A percentile compares a stretch with the other conserved stretches of the same genome.
phyloP scores from a whole-genome alignment of 2,329 filamentous ascomycete species.

The Cryphonectria naterciae region DNA sequence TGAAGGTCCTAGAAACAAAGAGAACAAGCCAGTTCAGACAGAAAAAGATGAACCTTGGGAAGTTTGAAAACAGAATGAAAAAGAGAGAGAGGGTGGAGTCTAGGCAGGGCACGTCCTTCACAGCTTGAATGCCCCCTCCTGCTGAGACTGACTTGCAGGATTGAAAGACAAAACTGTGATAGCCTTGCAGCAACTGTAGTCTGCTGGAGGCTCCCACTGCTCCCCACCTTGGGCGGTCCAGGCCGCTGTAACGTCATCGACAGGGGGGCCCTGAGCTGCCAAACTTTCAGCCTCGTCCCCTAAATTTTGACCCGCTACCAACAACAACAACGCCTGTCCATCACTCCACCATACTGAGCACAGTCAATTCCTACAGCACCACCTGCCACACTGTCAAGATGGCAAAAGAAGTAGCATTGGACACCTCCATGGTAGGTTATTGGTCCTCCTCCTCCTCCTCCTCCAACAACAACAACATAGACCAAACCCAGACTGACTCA shows the following conservation, averaged over 20 bases:
- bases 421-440: conserved; percentile 77
- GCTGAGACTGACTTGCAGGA: neutral
- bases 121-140: neutral
- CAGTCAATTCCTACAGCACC: neutral
- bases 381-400: conserved; percentile 48
- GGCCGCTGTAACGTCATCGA: conserved; percentile 18
- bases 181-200: neutral
- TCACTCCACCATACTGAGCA: neutral
- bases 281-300: conserved; percentile 15
- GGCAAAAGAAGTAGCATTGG: conserved; percentile 78
- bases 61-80: neutral
- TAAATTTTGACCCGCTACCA: conserved; percentile 11
- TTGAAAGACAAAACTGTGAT: neutral
- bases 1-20: neutral
- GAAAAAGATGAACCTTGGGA: neutral
- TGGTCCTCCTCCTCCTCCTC: neutral
- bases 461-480: neutral
- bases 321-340: neutral
- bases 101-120: neutral
- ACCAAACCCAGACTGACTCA: conserved; percentile 17
- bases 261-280: conserved; percentile 8
- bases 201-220: neutral
- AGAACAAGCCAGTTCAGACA: neutral
- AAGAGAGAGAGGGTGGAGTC: neutral
- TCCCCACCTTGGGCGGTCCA: neutral